Percentiles rank a stretch among this genome's conserved stretches.
Conservation (phyloP, 2,329 filamentous ascomycete genomes). For the Trichophyton verrucosum region DNA sequence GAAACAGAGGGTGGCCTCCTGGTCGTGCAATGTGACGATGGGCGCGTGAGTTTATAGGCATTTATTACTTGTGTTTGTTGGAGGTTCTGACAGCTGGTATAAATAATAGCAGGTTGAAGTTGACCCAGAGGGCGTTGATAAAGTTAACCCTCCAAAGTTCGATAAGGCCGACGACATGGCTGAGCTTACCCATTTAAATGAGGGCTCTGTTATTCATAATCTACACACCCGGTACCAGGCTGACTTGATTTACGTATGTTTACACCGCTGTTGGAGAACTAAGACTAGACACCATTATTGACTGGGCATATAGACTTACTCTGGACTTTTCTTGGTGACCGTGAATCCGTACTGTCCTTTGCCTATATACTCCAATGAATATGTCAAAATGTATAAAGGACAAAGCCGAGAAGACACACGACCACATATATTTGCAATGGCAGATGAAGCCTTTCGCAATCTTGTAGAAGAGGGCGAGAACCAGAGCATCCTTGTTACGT, state of each 20-base stretch:
- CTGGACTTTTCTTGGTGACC: conserved; percentile 88
- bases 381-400: conserved; percentile 96
- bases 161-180: conserved; percentile 99
- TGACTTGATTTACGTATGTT: conserved; percentile 68
- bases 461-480: conserved; percentile 90
- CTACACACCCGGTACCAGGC: conserved; percentile 88
- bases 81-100: neutral
- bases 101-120: conserved; percentile 47
- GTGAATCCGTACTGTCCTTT: conserved; percentile 93
- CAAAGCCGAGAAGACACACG: conserved; percentile 84
- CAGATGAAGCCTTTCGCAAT: conserved; percentile 90
- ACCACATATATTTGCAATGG: conserved; percentile 95
- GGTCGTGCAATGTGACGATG: conserved; percentile 86
- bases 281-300: neutral
- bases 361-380: conserved; percentile 92
- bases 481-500: conserved; percentile 92
- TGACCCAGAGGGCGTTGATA: conserved; percentile 79
- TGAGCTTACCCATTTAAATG: conserved; percentile 92
- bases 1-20: conserved; percentile 59
- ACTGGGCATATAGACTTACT: conserved; percentile 58
- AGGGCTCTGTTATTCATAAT: conserved; percentile 95
- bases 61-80: neutral
- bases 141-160: conserved; percentile 98
- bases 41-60: conserved; percentile 44
- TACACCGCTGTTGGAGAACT: conserved; percentile 8